Percentiles rank a stretch among this genome's conserved stretches.
Conservation (phyloP, 2,329 filamentous ascomycete genomes). For the Rhynchosporium agropyri region DNA sequence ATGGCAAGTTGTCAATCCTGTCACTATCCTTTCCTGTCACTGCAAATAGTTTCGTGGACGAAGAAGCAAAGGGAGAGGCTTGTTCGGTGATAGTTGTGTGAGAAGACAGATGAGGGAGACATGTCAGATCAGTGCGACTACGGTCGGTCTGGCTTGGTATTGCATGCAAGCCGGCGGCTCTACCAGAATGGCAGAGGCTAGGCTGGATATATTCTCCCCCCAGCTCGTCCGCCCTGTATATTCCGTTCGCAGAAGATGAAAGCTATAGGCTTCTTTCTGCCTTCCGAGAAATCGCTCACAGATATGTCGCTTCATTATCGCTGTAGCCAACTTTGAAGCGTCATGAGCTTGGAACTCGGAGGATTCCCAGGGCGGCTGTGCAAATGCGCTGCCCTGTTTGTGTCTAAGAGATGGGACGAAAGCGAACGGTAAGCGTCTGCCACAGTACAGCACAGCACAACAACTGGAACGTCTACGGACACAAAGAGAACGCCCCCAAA, state of each 20-base stretch:
- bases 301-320: not conserved
- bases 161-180: constrained; percentile 9
- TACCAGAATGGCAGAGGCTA: constrained; percentile 1
- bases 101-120: not conserved
- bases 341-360: not conserved
- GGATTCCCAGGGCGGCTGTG: constrained; percentile 7
- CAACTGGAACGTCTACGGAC: not conserved
- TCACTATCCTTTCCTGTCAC: constrained; percentile 5
- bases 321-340: constrained; percentile 7
- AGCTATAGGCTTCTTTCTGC: constrained; percentile 8
- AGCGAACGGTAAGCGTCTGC: no score
- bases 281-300: not conserved
- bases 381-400: not conserved
- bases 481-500: not conserved
- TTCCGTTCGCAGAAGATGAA: constrained; percentile 2
- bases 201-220: not conserved
- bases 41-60: constrained; percentile 3
- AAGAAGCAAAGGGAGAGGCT: not conserved
- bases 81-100: not conserved
- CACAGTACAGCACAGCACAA: no score
- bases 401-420: not conserved
- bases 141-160: constrained; percentile 8
- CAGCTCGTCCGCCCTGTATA: constrained; percentile 5
- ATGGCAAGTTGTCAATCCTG: constrained; percentile 4
- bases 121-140: constrained; percentile 6